Percentiles rank a stretch among this genome's conserved stretches.
Evolutionary conservation across 2,329 filamentous ascomycete genomes (phyloP).

Genomic region (Fusarium mexicanum): DNA sequence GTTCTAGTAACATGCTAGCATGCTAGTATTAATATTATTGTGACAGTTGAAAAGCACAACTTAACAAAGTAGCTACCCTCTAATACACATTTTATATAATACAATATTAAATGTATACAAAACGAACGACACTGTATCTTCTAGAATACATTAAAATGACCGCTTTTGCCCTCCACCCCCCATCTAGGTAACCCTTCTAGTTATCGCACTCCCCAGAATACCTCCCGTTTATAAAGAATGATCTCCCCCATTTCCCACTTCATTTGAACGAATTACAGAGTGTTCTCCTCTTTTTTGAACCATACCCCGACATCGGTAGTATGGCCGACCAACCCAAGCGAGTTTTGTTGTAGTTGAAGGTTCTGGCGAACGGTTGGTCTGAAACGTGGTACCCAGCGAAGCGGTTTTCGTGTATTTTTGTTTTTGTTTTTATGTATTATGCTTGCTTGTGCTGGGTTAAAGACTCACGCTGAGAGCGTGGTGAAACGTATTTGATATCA

Average conservation of each 20-base stretch:
- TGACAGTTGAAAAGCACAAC: neutral
- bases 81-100: neutral
- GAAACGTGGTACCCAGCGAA: slow-evolving; percentile 33
- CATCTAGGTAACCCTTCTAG: neutral
- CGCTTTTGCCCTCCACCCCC: neutral
- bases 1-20: neutral
- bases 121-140: neutral
- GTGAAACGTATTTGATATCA: slow-evolving; percentile 27
- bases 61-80: neutral
- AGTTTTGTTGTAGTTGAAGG: neutral
- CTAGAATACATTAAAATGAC: neutral
- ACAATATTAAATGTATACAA: neutral
- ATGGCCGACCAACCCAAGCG: slow-evolving; percentile 26
- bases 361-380: slow-evolving; percentile 7
- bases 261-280: slow-evolving; percentile 3
- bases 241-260: neutral
- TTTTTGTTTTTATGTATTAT: neutral
- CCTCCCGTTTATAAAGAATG: slow-evolving; percentile 17
- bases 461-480: slow-evolving; percentile 18
- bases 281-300: neutral
- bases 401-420: neutral
- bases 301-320: slow-evolving; percentile 22
- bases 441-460: slow-evolving; percentile 6
- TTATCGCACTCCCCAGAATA: neutral
- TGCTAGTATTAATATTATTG: neutral